Percentiles rank a stretch among this genome's conserved stretches.
These are phyloP conservation scores for Delphinella strobiligena DNA, from an alignment of 2,329 filamentous ascomycete species.

Conservation along the genomic window DNA sequence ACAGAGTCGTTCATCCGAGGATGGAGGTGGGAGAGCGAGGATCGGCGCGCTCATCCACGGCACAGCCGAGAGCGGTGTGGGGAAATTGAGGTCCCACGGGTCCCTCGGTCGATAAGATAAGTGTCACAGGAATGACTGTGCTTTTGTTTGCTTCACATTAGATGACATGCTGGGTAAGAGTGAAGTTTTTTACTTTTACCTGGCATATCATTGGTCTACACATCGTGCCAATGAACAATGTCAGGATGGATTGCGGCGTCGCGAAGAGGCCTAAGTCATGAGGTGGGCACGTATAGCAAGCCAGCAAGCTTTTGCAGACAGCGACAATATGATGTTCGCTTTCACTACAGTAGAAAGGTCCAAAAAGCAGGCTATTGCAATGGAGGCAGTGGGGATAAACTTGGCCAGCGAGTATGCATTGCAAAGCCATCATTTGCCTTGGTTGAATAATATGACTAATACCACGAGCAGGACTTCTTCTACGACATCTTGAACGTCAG, in stretches of 20 bases:
- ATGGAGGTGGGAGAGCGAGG: not conserved
- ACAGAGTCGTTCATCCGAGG: not conserved
- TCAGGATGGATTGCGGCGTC: constrained; percentile 7
- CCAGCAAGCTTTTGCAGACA: not conserved
- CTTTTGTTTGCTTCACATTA: not conserved
- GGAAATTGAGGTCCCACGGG: too few relatives aligned
- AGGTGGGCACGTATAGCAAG: not conserved
- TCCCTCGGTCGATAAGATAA: constrained; percentile 7
- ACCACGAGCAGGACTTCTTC: constrained; percentile 51
- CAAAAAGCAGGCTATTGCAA: not conserved
- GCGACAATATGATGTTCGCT: not conserved
- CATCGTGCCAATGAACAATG: constrained; percentile 6
- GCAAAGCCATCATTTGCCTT: too few relatives aligned
- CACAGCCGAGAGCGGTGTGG: not conserved
- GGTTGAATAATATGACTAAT: not conserved
- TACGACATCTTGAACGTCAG: constrained; percentile 78
- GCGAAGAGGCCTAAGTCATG: constrained; percentile 5
- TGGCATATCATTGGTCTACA: not conserved
- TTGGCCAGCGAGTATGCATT: constrained; percentile 4
- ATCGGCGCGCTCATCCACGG: not conserved
- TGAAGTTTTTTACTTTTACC: not conserved
- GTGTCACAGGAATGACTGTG: not conserved
- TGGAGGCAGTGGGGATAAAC: constrained; percentile 7
- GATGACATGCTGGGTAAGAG: too few relatives aligned
- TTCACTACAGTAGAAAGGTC: not conserved